A percentile compares a stretch with the other conserved stretches of the same genome.
phyloP scores from a whole-genome alignment of 495 filamentous ascomycete species.

The Hypoxylon cercidicola region DNA sequence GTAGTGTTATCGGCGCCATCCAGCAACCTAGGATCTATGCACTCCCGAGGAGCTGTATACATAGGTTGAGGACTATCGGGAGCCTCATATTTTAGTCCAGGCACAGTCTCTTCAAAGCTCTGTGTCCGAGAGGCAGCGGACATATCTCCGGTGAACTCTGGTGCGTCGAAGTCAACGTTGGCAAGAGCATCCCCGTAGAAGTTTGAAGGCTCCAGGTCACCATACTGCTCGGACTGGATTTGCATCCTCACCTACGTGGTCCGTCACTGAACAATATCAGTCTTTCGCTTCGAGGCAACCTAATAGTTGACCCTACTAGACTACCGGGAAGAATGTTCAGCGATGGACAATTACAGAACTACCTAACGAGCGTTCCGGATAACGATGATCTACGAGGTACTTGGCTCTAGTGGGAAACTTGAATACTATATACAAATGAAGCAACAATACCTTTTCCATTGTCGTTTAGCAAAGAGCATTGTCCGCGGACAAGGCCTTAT shows the following conservation, averaged over 20 bases:
- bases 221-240: not conserved
- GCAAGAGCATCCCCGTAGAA: not conserved
- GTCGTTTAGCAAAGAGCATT: constrained; percentile 10
- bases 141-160: not conserved
- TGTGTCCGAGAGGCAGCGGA: too few species aligned
- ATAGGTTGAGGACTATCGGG: not conserved
- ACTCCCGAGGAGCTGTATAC: not conserved
- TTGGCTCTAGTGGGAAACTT: not conserved
- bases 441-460: not conserved
- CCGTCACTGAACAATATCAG: constrained; percentile 23
- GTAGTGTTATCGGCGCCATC: not conserved
- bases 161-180: constrained; percentile 1
- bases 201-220: constrained; percentile 10
- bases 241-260: constrained; percentile 4
- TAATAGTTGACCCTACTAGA: constrained; percentile 24
- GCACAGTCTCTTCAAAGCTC: too few species aligned
- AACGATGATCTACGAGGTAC: not conserved
- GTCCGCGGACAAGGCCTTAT: constrained; percentile 7
- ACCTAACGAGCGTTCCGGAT: not conserved
- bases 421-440: not conserved
- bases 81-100: too few species aligned
- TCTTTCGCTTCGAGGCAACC: constrained; percentile 2
- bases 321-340: constrained; percentile 22
- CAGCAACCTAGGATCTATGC: constrained; percentile 14
- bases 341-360: constrained; percentile 3